These are phyloP conservation scores for Lepiota venenata DNA, from an alignment of 768 basidiomycete species.

Conservation along the genomic window DNA sequence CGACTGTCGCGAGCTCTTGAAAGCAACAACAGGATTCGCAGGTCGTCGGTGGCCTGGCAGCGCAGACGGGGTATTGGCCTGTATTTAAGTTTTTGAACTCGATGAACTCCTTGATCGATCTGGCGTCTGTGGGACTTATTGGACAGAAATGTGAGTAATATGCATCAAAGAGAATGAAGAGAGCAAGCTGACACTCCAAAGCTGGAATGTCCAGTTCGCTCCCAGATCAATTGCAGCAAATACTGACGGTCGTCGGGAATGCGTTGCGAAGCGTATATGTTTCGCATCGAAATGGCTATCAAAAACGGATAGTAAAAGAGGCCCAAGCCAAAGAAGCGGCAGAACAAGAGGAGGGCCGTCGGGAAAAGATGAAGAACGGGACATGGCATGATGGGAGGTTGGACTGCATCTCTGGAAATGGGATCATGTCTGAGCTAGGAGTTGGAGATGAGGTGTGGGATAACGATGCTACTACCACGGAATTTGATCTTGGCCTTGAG, in stretches of 20 bases:
- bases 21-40: constrained; percentile 63
- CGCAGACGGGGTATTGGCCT: constrained; percentile 87
- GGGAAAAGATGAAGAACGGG: constrained; percentile 53
- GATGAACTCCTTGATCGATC: constrained; percentile 78
- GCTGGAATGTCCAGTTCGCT: constrained; percentile 83
- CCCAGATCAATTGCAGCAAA: constrained; percentile 77
- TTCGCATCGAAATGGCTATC: constrained; percentile 41
- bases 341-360: constrained; percentile 34
- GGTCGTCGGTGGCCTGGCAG: constrained; percentile 67
- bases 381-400: constrained; percentile 85
- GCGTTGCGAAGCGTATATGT: constrained; percentile 65
- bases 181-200: constrained; percentile 23
- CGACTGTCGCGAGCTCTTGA: constrained; percentile 76
- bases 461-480: constrained; percentile 17
- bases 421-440: constrained; percentile 83
- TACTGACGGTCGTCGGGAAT: constrained; percentile 73
- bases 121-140: constrained; percentile 92
- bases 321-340: constrained; percentile 33
- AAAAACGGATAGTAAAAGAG: constrained; percentile 32
- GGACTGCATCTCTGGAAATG: constrained; percentile 83
- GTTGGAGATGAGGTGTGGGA: constrained; percentile 67
- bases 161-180: neutral
- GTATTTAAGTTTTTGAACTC: constrained; percentile 84
- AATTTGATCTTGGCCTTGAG: neutral
- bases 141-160: constrained; percentile 77